These are phyloP conservation scores for Allium fistulosum DNA, from an alignment of 106 monocot species.

Conservation along the genomic window DNA sequence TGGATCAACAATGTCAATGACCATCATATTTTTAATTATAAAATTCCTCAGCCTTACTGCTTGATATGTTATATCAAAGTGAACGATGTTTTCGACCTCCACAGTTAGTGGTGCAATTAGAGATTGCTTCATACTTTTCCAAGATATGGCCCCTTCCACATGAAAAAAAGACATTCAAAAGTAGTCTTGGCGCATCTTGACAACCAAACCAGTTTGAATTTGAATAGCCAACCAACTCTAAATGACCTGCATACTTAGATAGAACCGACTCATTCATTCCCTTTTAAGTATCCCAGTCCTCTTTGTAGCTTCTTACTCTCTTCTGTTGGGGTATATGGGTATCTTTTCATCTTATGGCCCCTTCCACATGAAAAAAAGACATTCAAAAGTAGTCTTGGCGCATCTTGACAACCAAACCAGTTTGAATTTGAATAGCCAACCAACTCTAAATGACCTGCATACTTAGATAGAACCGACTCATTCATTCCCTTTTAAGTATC, in stretches of 20 bases:
- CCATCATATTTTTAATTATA: neutral
- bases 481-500: too few species aligned
- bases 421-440: neutral
- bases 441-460: neutral
- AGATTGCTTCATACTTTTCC: neutral
- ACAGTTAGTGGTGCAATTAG: neutral
- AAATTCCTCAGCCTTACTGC: neutral
- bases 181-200: neutral
- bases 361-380: neutral
- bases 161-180: neutral
- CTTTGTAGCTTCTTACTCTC: too few species aligned
- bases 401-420: neutral
- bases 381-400: neutral
- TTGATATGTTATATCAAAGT: neutral
- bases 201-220: neutral
- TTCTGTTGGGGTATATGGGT: too few species aligned
- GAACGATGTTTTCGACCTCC: neutral
- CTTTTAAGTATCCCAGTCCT: too few species aligned
- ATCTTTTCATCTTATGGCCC: neutral
- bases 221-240: neutral
- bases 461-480: too few species aligned
- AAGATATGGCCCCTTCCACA: neutral
- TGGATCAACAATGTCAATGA: too few species aligned
- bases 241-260: neutral
- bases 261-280: too few species aligned